Evolutionary conservation across 2,329 filamentous ascomycete genomes (phyloP).

Genomic region (Xylariaceae sp.): DNA sequence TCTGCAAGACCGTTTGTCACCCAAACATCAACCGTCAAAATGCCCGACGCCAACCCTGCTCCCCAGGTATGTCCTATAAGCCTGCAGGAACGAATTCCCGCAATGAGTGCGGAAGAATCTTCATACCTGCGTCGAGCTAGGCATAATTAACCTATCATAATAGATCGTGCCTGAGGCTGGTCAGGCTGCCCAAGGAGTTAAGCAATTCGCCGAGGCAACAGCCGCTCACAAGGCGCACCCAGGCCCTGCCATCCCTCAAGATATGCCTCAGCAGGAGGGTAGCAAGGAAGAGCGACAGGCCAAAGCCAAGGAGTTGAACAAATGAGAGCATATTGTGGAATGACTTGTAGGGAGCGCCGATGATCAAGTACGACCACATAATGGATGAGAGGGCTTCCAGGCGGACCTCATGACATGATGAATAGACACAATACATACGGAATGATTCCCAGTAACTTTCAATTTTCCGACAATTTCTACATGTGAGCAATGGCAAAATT

Average conservation of each 20-base stretch:
- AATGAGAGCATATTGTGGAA: constrained; percentile 28
- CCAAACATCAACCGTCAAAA: constrained; percentile 13
- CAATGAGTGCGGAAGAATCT: not conserved
- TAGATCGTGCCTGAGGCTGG: constrained; percentile 10
- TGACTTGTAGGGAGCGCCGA: not conserved
- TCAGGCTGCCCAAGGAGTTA: constrained; percentile 30
- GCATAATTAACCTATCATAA: constrained; percentile 21
- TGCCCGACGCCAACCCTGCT: constrained; percentile 20
- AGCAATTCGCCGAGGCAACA: constrained; percentile 33
- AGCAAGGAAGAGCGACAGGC: constrained; percentile 65
- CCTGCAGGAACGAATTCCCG: constrained; percentile 1
- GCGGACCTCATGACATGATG: too few relatives aligned
- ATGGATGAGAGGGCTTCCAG: too few relatives aligned
- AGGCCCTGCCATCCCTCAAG: constrained; percentile 52
- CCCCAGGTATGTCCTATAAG: constrained; percentile 18
- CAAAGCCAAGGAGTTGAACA: constrained; percentile 63
- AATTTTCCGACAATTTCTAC: too few relatives aligned
- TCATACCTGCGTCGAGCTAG: too few relatives aligned
- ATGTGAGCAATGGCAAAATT: too few relatives aligned
- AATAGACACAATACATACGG: too few relatives aligned
- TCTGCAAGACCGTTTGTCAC: too few relatives aligned
- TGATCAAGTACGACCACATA: not conserved
- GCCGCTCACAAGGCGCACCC: constrained; percentile 51
- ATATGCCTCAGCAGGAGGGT: constrained; percentile 54
- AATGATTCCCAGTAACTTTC: too few relatives aligned